Conservation (phyloP, 2,329 filamentous ascomycete species). For the Ramichloridium luteum region DNA sequence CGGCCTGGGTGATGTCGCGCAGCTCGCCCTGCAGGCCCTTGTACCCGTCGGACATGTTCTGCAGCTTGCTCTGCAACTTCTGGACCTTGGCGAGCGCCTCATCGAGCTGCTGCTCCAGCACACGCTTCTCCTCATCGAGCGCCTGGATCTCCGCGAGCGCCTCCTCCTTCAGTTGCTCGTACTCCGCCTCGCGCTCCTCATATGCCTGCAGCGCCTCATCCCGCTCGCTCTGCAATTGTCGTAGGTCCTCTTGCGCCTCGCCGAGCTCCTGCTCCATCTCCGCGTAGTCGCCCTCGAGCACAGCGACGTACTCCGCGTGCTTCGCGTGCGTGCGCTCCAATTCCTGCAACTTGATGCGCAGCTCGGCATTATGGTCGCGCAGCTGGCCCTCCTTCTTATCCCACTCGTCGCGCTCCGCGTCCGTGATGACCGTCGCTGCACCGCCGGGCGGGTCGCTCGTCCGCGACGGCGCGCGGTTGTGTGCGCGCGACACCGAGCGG, state of each 20-base stretch:
- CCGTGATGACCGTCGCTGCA: slow-evolving; percentile 60
- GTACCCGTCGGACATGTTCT: slow-evolving; percentile 73
- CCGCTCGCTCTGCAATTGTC: slow-evolving; percentile 67
- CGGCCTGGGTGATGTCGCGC: slow-evolving; percentile 75
- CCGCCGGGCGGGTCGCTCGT: slow-evolving; percentile 46
- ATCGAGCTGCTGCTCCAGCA: slow-evolving; percentile 17
- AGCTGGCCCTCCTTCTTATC: slow-evolving; percentile 74
- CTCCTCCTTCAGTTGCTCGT: slow-evolving; percentile 42
- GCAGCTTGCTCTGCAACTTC: slow-evolving; percentile 57
- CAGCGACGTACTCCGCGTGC: slow-evolving; percentile 67
- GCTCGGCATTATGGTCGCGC: slow-evolving; percentile 72
- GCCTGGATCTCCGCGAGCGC: slow-evolving; percentile 47
- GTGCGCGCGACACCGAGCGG: slow-evolving; percentile 75
- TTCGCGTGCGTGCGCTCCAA: slow-evolving; percentile 71
- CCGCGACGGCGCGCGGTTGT: slow-evolving; percentile 59
- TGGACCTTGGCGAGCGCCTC: slow-evolving; percentile 38
- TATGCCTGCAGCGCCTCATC: slow-evolving; percentile 73
- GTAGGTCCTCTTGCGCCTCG: slow-evolving; percentile 64
- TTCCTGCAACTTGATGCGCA: slow-evolving; percentile 82
- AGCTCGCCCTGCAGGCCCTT: slow-evolving; percentile 87
- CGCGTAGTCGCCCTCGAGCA: slow-evolving; percentile 52
- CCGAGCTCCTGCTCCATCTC: slow-evolving; percentile 73
- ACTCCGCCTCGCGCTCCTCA: slow-evolving; percentile 46
- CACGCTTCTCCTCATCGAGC: slow-evolving; percentile 33
- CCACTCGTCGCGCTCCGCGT: slow-evolving; percentile 71